Conservation (phyloP, 2,329 filamentous ascomycete species). For the Colletotrichum endophyticum region DNA sequence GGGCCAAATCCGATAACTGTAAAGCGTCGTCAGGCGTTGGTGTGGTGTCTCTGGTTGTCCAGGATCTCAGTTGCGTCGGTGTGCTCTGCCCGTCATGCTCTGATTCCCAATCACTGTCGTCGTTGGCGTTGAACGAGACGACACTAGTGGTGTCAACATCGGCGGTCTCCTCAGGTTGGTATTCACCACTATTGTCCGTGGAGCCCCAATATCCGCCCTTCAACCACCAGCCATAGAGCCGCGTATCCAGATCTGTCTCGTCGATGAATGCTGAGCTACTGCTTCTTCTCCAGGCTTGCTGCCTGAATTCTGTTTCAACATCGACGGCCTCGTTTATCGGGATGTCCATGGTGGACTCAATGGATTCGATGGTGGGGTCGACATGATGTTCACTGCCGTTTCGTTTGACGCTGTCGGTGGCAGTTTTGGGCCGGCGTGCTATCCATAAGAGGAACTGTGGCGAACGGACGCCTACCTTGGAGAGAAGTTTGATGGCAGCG, state of each 20-base stretch:
- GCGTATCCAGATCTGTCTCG: slow-evolving; percentile 73
- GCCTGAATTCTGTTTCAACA: slow-evolving; percentile 79
- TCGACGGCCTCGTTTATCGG: slow-evolving; percentile 72
- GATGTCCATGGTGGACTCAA: slow-evolving; percentile 47
- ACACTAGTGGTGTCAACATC: slow-evolving; percentile 82
- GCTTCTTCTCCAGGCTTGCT: slow-evolving; percentile 52
- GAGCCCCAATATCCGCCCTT: slow-evolving; percentile 85
- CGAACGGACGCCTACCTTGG: slow-evolving; percentile 62
- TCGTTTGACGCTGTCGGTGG: slow-evolving; percentile 15
- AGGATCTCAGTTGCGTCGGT: slow-evolving; percentile 66
- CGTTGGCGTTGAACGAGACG: slow-evolving; percentile 60
- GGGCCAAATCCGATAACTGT: slow-evolving; percentile 72
- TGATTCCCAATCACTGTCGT: slow-evolving; percentile 52
- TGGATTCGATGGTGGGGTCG: neutral
- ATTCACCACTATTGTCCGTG: slow-evolving; percentile 81
- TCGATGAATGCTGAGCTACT: slow-evolving; percentile 43
- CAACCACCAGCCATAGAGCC: slow-evolving; percentile 86
- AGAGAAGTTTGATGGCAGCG: slow-evolving; percentile 57
- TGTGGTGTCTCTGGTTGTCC: slow-evolving; percentile 56
- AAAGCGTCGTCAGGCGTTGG: slow-evolving; percentile 68
- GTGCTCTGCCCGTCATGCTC: slow-evolving; percentile 64
- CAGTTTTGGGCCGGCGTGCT: slow-evolving; percentile 42
- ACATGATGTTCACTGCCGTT: neutral
- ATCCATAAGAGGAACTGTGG: slow-evolving; percentile 69
- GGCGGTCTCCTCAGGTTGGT: slow-evolving; percentile 61